phyloP scores from a whole-genome alignment of 2,329 filamentous ascomycete species.

The Penicillium sp. region DNA sequence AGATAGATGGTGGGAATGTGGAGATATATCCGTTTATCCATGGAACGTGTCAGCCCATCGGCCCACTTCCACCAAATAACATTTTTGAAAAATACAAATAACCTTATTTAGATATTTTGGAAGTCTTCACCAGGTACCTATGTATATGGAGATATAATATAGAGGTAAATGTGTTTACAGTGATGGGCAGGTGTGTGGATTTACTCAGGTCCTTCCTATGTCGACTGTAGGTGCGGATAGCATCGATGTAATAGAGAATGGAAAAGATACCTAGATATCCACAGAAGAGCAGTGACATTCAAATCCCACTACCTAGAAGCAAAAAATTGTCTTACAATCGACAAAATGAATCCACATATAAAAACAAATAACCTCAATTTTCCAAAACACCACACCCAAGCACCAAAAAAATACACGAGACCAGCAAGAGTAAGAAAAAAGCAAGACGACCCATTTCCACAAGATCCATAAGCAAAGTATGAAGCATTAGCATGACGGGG shows the following conservation, averaged over 20 bases:
- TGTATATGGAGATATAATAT: too few relatives aligned
- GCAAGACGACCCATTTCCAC: background rate
- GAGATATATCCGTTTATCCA: constrained; percentile 3
- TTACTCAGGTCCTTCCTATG: too few relatives aligned
- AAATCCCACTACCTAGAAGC: constrained; percentile 11
- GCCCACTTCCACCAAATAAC: background rate
- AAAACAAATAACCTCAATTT: constrained; percentile 16
- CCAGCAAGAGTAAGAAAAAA: background rate
- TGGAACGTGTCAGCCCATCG: background rate
- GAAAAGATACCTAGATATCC: too few relatives aligned
- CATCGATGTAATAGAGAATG: too few relatives aligned
- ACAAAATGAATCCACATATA: constrained; percentile 14
- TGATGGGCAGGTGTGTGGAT: too few relatives aligned
- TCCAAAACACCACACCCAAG: constrained; percentile 20
- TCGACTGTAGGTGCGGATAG: too few relatives aligned
- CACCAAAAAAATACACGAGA: constrained; percentile 2
- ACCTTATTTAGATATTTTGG: too few relatives aligned
- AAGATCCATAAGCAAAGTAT: background rate
- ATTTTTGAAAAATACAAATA: too few relatives aligned
- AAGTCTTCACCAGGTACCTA: too few relatives aligned
- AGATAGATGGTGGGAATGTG: background rate
- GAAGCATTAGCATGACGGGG: constrained; percentile 5
- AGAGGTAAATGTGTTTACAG: too few relatives aligned
- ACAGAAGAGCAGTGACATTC: constrained; percentile 24
- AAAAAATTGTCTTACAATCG: constrained; percentile 11